phyloP scores from a whole-genome alignment of 108 stramenopile genomes.

The Fragilaria radians region DNA sequence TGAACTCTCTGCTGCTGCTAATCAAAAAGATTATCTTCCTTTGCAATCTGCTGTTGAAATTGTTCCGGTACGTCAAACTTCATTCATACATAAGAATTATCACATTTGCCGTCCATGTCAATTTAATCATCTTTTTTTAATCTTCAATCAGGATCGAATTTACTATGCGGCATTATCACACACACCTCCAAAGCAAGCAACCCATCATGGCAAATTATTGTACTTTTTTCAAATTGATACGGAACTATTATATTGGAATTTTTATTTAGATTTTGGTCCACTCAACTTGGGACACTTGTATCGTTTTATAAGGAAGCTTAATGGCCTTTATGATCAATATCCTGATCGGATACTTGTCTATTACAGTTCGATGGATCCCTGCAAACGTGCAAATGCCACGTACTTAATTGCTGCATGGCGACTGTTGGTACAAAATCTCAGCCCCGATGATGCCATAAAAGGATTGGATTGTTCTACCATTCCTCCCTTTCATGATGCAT shows the following conservation, averaged over 20 bases:
- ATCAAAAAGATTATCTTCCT: too few species aligned
- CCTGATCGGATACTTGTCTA: conserved; percentile 61
- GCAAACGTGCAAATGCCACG: conserved; percentile 89
- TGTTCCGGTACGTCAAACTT: too few species aligned
- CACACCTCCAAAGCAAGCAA: conserved; percentile 9
- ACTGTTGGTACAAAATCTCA: conserved; percentile 78
- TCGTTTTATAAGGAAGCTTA: conserved; percentile 86
- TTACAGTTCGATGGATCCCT: conserved; percentile 62
- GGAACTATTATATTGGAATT: conserved; percentile 97
- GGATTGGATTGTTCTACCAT: conserved; percentile 28
- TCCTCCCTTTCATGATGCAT: conserved; percentile 96
- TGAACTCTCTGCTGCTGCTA: too few species aligned
- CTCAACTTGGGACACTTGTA: conserved; percentile 93
- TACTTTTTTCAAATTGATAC: conserved; percentile 90
- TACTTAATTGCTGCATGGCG: conserved; percentile 89
- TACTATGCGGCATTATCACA: conserved; percentile 6
- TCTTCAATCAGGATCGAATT: neutral
- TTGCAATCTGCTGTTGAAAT: too few species aligned
- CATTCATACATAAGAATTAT: too few species aligned
- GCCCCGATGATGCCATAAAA: conserved; percentile 61
- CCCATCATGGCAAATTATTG: conserved; percentile 15
- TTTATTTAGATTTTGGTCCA: conserved; percentile 99
- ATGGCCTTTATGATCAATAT: conserved; percentile 34
- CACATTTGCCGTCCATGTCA: too few species aligned
- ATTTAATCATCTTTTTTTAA: neutral